Evolutionary conservation across 2,329 filamentous ascomycete genomes (phyloP).

Genomic region (Lasiodiplodia theobromae): DNA sequence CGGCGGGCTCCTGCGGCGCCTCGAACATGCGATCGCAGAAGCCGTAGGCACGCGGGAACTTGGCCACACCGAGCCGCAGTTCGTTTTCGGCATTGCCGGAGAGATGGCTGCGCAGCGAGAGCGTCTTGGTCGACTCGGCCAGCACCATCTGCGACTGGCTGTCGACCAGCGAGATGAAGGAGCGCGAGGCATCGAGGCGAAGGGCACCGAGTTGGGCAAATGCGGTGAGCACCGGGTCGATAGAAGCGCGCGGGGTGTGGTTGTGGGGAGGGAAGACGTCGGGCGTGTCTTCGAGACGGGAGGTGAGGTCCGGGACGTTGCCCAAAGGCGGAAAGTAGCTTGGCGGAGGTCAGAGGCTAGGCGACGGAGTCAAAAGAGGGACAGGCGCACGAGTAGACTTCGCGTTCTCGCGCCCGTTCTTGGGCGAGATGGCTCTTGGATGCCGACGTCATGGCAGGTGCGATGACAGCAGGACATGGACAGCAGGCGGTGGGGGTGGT

Average conservation of each 20-base stretch:
- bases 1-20: too few species aligned
- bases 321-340: slow-evolving; percentile 1
- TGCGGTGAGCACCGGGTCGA: slow-evolving; percentile 44
- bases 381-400: slow-evolving; percentile 4
- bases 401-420: slow-evolving; percentile 4
- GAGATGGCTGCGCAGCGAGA: slow-evolving; percentile 40
- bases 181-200: slow-evolving; percentile 44
- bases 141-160: slow-evolving; percentile 45
- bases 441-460: background rate
- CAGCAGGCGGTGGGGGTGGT: too few species aligned
- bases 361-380: background rate
- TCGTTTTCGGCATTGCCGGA: slow-evolving; percentile 36
- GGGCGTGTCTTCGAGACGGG: background rate
- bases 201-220: slow-evolving; percentile 49
- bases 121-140: slow-evolving; percentile 44
- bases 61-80: slow-evolving; percentile 41
- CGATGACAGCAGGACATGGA: too few species aligned
- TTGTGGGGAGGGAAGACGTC: slow-evolving; percentile 32
- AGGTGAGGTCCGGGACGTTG: background rate
- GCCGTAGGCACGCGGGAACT: slow-evolving; percentile 42
- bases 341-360: background rate
- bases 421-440: background rate
- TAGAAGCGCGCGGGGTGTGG: slow-evolving; percentile 36
- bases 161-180: slow-evolving; percentile 49
- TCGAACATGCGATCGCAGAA: slow-evolving; percentile 36